Percentiles rank a stretch among this genome's conserved stretches.
Evolutionary conservation across 2,329 filamentous ascomycete species (phyloP).

Genomic region (Orbilia oligospora): DNA sequence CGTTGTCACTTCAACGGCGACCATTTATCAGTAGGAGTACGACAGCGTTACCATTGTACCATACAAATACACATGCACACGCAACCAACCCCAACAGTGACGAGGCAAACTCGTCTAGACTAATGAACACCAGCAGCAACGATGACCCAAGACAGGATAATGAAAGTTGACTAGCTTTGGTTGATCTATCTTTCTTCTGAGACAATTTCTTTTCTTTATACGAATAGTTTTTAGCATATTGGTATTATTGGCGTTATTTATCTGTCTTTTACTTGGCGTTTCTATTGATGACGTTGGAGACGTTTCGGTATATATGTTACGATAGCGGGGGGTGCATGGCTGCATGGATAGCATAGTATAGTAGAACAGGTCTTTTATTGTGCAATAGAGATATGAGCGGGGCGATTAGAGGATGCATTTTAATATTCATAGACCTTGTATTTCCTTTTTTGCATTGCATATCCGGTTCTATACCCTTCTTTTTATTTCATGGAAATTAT

Average conservation of each 20-base stretch:
- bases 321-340: background rate
- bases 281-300: background rate
- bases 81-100: constrained; percentile 29
- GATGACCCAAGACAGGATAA: constrained; percentile 25
- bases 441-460: no score
- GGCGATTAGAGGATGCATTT: background rate
- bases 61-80: background rate
- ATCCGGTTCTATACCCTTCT: no score
- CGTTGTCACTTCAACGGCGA: constrained; percentile 40
- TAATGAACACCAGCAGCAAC: constrained; percentile 14
- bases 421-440: no score
- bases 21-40: constrained; percentile 47
- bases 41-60: constrained; percentile 44
- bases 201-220: constrained; percentile 5
- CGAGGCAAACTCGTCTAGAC: constrained; percentile 31
- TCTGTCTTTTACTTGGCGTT: background rate
- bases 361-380: no score
- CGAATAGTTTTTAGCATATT: constrained; percentile 26
- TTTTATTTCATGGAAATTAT: no score
- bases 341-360: constrained; percentile 3
- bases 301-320: background rate
- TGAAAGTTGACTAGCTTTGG: constrained; percentile 51
- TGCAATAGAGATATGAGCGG: no score
- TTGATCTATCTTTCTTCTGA: constrained; percentile 40
- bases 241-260: background rate